These are phyloP conservation scores for Monoraphidium neglectum DNA, from an alignment of 139 green algal species.

Conservation along the genomic window DNA sequence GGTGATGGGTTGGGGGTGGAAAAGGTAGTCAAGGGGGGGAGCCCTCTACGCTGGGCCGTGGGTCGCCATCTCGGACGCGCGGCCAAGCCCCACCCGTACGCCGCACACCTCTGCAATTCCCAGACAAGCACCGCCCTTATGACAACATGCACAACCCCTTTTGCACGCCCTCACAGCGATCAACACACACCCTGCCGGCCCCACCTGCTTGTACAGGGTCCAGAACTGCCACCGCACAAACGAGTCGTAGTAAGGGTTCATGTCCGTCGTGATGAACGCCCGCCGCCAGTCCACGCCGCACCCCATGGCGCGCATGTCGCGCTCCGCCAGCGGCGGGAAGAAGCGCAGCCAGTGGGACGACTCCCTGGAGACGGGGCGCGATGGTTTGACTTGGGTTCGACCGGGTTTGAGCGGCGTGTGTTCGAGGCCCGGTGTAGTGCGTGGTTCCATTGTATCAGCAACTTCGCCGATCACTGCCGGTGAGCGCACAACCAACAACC, in stretches of 20 bases:
- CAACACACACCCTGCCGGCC: not conserved
- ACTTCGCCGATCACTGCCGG: too few relatives aligned
- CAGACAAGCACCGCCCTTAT: too few relatives aligned
- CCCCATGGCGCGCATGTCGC: conserved; percentile 92
- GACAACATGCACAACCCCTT: too few relatives aligned
- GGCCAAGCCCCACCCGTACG: too few relatives aligned
- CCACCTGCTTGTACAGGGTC: conserved; percentile 79
- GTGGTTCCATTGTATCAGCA: too few relatives aligned
- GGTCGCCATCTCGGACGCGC: conserved; percentile 10
- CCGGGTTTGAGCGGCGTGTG: too few relatives aligned
- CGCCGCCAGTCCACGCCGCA: conserved; percentile 97
- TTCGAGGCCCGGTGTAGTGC: too few relatives aligned
- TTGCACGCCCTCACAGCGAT: not conserved
- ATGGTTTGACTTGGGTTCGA: too few relatives aligned
- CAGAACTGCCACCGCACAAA: conserved; percentile 98
- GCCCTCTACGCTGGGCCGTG: not conserved
- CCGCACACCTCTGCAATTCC: too few relatives aligned
- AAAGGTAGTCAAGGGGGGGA: not conserved
- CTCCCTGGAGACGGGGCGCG: conserved; percentile 43
- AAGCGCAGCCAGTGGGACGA: conserved; percentile 92
- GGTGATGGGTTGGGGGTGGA: not conserved
- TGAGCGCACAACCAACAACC: too few relatives aligned
- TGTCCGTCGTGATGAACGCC: conserved; percentile 98
- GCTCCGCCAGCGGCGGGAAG: conserved; percentile 90
- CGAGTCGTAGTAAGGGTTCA: conserved; percentile 98